Evolutionary conservation across 2,329 filamentous ascomycete species (phyloP), one percentile per base, ranked within the genome.

Genomic region (Colletotrichum sp.): DNA sequence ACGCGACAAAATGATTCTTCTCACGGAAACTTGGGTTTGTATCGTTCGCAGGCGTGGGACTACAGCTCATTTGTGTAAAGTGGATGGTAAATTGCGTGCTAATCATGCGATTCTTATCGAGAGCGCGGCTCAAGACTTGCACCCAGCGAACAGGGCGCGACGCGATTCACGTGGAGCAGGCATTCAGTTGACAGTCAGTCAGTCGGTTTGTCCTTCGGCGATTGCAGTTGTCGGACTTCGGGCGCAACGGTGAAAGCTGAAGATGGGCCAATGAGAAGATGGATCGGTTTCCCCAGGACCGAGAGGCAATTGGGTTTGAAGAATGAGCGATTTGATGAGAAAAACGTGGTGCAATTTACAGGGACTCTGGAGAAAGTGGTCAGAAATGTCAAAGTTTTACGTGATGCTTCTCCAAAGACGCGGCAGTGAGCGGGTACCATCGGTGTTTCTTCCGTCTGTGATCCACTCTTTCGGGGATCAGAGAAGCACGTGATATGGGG

Each of bases 361-460:
- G 68, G 73, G 73, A 73, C 59, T 68, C 70, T 75, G 73, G 70
- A 72, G 64, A 75, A 68, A n/a, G 32, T 21, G 59, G 39, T 57
- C 24, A 34, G 10, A 34, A 61, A 32, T 34, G 59, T n/a, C 43
- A 73, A 75, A 73, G 14, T 16, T 68, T 75, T 75, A 75, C 73
- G 70, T 75, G 64, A 73, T 75, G 16, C 43, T 68, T 65, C 26
- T 66, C 26, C n/a, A 28, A 6, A 64, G 36, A 14, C 39, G 26
- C 48, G 43, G 39, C 39, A 48, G 63, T 30, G 14, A 30, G 39
- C 63, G 72, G 72, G 72, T 75, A 72, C 52, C 61, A 13, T 72
- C 64, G 73, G 70, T 65, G 52, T 64, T 75, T 48, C 34, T 18
- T 55, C 60, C 34, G 61, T 48, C 24, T 24, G 3, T 5, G 34